Evolutionary conservation across 2,329 filamentous ascomycete genomes (phyloP).

Genomic region (Colletotrichum falcatum): DNA sequence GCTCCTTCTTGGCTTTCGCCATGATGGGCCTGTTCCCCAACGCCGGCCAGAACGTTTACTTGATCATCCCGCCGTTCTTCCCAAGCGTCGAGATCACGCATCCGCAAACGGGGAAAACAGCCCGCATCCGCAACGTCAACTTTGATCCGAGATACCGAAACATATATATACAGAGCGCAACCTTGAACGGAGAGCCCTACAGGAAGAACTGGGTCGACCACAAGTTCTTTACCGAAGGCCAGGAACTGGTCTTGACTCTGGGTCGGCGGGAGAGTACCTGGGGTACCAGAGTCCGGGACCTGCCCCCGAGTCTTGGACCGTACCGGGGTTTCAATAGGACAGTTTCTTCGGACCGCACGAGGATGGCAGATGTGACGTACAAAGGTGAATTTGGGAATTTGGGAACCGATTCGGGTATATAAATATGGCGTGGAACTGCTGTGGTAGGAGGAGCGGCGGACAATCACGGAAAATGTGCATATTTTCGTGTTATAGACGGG

Average conservation of each 20-base stretch:
- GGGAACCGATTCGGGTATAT: neutral
- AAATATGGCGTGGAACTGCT: neutral
- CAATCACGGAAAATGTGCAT: too few species aligned
- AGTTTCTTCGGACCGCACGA: conserved; percentile 23
- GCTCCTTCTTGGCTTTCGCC: conserved; percentile 71
- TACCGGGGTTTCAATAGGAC: conserved; percentile 51
- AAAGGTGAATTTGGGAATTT: conserved; percentile 13
- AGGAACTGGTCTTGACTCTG: conserved; percentile 71
- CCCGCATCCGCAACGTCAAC: conserved; percentile 69
- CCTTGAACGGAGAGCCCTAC: conserved; percentile 69
- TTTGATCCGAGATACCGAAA: conserved; percentile 70
- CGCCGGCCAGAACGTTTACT: conserved; percentile 75
- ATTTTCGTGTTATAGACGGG: neutral
- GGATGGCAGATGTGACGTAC: conserved; percentile 12
- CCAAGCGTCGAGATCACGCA: conserved; percentile 68
- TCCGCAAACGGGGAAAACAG: conserved; percentile 68
- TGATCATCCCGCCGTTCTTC: conserved; percentile 79
- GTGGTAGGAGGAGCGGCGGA: too few species aligned
- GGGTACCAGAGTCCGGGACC: conserved; percentile 69
- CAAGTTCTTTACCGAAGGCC: conserved; percentile 74
- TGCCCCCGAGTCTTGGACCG: conserved; percentile 69
- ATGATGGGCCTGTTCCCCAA: conserved; percentile 81
- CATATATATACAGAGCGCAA: conserved; percentile 75
- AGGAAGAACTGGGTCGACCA: conserved; percentile 76
- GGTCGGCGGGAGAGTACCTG: conserved; percentile 72